A percentile compares a stretch with the other conserved stretches of the same genome.
phyloP scores from a whole-genome alignment of 83 land plant species.

The Picea mariana region DNA sequence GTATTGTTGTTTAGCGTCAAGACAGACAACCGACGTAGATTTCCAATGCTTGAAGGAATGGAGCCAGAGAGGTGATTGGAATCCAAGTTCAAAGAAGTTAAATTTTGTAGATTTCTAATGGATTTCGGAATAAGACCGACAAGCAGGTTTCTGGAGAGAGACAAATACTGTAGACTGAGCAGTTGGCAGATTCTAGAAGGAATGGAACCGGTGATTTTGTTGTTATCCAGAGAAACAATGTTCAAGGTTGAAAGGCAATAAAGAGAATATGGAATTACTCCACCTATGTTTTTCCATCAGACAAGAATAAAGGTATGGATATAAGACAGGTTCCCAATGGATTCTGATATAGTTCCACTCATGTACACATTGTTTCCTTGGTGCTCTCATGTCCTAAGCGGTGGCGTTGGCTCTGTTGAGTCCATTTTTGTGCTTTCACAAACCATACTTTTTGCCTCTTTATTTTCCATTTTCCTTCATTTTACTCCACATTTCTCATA shows the following conservation, averaged over 20 bases:
- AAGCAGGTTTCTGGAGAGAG: no score
- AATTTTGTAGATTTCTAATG: slow-evolving; percentile 45
- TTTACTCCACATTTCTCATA: no score
- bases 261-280: slow-evolving; percentile 34
- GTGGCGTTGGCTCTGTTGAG: no score
- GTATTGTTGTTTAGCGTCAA: no score
- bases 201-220: slow-evolving; percentile 57
- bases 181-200: slow-evolving; percentile 58
- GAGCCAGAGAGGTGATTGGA: no score
- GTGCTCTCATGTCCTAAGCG: no score
- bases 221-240: slow-evolving; percentile 59
- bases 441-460: no score
- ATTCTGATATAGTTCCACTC: no score
- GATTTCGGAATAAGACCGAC: slow-evolving; percentile 24
- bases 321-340: not conserved
- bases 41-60: no score
- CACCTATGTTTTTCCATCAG: slow-evolving; percentile 33
- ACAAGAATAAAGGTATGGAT: slow-evolving; percentile 6
- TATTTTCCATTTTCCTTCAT: no score
- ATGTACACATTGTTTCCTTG: not conserved
- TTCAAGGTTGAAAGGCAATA: slow-evolving; percentile 22
- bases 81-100: slow-evolving; percentile 11
- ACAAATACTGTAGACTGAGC: slow-evolving; percentile 51
- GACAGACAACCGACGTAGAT: no score
- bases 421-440: no score